Evolutionary conservation across 164 flowering plant species (phyloP).

Genomic region (Piper longum): DNA sequence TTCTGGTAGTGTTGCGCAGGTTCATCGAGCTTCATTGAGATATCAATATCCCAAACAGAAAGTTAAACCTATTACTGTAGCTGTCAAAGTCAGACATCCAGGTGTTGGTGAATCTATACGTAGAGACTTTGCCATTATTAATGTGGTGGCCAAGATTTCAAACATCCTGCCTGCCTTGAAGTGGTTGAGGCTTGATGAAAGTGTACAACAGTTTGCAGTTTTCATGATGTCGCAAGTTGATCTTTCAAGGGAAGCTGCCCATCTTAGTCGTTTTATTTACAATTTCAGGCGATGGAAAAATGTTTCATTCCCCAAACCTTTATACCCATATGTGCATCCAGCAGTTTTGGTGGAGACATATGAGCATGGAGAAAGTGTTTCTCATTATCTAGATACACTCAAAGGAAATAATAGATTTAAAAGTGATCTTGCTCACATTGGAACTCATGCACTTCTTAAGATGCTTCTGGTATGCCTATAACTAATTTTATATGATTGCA

Average conservation of each 20-base stretch:
- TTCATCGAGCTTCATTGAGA: constrained; percentile 60
- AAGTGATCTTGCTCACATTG: constrained; percentile 70
- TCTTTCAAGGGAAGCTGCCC: constrained; percentile 87
- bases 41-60: constrained; percentile 36
- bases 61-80: constrained; percentile 54
- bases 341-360: constrained; percentile 82
- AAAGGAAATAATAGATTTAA: constrained; percentile 40
- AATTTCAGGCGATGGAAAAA: constrained; percentile 75
- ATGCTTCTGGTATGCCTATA: constrained; percentile 59
- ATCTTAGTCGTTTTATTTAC: constrained; percentile 66
- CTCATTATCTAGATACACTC: constrained; percentile 45
- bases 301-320: constrained; percentile 72
- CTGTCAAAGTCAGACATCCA: constrained; percentile 86
- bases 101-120: constrained; percentile 73
- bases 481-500: background rate
- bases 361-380: constrained; percentile 67
- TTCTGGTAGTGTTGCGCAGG: constrained; percentile 85
- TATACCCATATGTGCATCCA: constrained; percentile 84
- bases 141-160: constrained; percentile 46
- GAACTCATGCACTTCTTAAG: constrained; percentile 74
- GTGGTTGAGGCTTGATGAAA: constrained; percentile 80
- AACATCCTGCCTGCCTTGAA: constrained; percentile 47
- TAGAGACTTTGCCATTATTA: constrained; percentile 56
- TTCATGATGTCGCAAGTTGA: constrained; percentile 91
- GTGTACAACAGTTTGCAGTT: constrained; percentile 70